phyloP scores from a whole-genome alignment of 2,329 filamentous ascomycete species.

The Phialemoniopsis sp. region DNA sequence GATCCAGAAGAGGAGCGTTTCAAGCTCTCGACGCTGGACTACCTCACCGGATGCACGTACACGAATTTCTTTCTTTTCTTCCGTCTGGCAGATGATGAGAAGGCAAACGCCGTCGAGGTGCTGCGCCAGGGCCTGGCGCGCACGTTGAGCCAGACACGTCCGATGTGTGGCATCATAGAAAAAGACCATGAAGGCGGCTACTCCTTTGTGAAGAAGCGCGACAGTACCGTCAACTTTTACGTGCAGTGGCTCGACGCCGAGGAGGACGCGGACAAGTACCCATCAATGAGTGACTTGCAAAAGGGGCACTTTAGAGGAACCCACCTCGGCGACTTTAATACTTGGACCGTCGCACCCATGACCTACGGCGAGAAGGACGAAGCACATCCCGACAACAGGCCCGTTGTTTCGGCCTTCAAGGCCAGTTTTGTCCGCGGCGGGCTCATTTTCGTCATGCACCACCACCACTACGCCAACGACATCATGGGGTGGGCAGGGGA shows the following conservation, averaged over 20 bases:
- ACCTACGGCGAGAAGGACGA: conserved; percentile 25
- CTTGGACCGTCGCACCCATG: conserved; percentile 9
- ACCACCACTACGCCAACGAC: conserved; percentile 31
- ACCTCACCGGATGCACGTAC: conserved; percentile 23
- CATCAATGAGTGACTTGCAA: conserved; percentile 15
- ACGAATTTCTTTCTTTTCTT: conserved; percentile 36
- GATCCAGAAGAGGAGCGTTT: conserved; percentile 29
- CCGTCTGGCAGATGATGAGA: conserved; percentile 23
- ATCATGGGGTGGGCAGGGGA: conserved; percentile 33
- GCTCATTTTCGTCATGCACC: conserved; percentile 17
- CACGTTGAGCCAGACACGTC: conserved; percentile 14
- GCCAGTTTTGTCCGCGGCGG: conserved; percentile 20
- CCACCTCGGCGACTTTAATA: conserved; percentile 9
- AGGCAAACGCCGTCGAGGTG: conserved; percentile 10
- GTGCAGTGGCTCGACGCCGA: conserved; percentile 19
- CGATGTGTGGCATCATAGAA: conserved; percentile 32
- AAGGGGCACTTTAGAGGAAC: conserved; percentile 12
- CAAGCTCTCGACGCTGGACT: conserved; percentile 30
- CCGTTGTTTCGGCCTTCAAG: conserved; percentile 17
- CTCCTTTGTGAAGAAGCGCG: conserved; percentile 20
- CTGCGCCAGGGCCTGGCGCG: conserved; percentile 20
- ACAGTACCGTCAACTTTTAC: conserved; percentile 18
- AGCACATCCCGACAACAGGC: conserved; percentile 23
- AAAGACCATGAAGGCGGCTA: conserved; percentile 26
- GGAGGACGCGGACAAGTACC: conserved; percentile 10